Percentiles rank a stretch among this genome's conserved stretches.
Conservation (phyloP, 148 eudicot species). For the Dysphania ambrosioides region DNA sequence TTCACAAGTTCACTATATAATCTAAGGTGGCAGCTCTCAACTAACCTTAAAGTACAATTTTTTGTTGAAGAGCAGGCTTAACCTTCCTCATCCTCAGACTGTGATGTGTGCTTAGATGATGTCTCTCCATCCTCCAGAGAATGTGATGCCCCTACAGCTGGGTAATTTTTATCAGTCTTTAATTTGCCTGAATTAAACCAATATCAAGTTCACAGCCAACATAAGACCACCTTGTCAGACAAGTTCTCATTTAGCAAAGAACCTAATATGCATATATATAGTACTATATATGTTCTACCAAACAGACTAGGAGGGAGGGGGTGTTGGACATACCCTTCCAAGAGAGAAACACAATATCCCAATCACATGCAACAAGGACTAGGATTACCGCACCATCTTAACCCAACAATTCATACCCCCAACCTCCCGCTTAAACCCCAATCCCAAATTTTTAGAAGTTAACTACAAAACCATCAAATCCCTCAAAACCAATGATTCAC, state of each 20-base stretch:
- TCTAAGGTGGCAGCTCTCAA: background rate
- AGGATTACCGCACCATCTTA: background rate
- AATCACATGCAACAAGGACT: too few relatives aligned
- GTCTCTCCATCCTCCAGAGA: conserved; percentile 38
- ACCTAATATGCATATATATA: background rate
- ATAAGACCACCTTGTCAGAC: background rate
- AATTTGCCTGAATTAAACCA: background rate
- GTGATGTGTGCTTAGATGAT: conserved; percentile 14
- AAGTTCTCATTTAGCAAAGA: too few relatives aligned
- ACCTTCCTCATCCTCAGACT: conserved; percentile 46
- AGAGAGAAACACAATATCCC: too few relatives aligned
- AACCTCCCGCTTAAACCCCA: background rate
- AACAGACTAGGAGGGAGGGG: too few relatives aligned
- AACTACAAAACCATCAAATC: background rate
- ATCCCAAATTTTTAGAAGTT: background rate
- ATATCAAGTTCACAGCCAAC: background rate
- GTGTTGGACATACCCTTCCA: too few relatives aligned
- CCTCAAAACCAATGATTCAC: background rate
- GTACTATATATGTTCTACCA: too few relatives aligned
- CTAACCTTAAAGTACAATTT: conserved; percentile 29
- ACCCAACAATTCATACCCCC: background rate
- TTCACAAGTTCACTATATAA: background rate
- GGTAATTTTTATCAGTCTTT: background rate
- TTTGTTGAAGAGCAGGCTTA: conserved; percentile 13
- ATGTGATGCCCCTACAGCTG: conserved; percentile 35